Conservation (phyloP, 208 protist species). For the Leishmania major region DNA sequence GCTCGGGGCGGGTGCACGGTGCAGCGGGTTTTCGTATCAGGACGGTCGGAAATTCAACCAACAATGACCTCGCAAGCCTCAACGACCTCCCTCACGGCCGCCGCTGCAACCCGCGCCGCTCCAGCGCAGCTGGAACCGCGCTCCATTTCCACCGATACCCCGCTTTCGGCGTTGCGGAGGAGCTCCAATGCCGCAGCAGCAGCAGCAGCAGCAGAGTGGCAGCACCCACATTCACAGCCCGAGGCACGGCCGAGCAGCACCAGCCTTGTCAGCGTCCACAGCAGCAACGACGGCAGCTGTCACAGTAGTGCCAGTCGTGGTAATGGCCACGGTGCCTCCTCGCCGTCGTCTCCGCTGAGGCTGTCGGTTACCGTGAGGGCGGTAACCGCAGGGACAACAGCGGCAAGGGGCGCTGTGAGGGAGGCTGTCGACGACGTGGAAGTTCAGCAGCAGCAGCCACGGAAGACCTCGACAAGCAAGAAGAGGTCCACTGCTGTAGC, state of each 20-base stretch:
- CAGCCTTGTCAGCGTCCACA: neutral
- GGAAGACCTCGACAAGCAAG: neutral
- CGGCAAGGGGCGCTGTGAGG: too few relatives aligned
- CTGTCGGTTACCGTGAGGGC: neutral
- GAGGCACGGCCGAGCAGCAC: neutral
- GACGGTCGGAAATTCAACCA: neutral
- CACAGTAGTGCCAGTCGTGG: neutral
- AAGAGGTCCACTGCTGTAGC: neutral
- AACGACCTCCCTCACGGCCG: neutral
- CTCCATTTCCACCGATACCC: neutral
- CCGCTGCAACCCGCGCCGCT: neutral
- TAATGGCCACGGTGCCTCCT: neutral
- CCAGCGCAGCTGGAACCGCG: neutral
- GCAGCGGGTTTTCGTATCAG: neutral
- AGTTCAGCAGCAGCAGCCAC: neutral
- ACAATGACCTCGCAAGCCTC: neutral
- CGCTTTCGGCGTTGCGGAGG: neutral
- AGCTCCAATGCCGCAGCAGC: neutral
- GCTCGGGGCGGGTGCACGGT: neutral
- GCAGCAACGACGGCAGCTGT: neutral
- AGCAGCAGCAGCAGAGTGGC: neutral
- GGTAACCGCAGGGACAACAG: neutral
- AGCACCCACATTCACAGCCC: neutral
- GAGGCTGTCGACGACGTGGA: too few relatives aligned
- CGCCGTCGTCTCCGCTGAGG: neutral